These are phyloP conservation scores for Globisporangium ultimum DNA, from an alignment of 352 stramenopile species.

Conservation along the genomic window DNA sequence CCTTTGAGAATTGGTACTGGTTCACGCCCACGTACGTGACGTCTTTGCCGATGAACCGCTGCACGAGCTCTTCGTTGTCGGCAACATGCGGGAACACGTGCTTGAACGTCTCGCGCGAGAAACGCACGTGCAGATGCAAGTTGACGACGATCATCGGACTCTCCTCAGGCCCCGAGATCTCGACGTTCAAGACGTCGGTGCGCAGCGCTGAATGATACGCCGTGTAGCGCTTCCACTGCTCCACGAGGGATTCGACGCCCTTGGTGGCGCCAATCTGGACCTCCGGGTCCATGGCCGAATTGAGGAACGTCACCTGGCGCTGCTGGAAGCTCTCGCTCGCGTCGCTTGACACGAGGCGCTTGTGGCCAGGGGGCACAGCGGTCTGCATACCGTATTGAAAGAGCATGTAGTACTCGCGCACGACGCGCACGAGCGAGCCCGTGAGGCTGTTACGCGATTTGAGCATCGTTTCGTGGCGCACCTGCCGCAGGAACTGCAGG, in stretches of 20 bases:
- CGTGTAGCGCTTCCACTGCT: constrained; percentile 47
- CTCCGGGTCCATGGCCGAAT: constrained; percentile 32
- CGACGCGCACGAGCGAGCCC: constrained; percentile 40
- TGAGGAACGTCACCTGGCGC: constrained; percentile 32
- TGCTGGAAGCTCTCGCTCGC: constrained; percentile 13
- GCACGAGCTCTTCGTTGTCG: constrained; percentile 41
- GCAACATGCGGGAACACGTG: constrained; percentile 59
- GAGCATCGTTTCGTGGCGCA: constrained; percentile 41
- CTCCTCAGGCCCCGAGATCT: constrained; percentile 36
- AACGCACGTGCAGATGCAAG: constrained; percentile 41
- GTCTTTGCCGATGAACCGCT: constrained; percentile 39
- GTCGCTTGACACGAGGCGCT: constrained; percentile 23
- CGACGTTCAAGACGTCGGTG: constrained; percentile 33
- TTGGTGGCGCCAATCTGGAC: constrained; percentile 24
- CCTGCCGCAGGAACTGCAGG: constrained; percentile 32
- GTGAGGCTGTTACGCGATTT: constrained; percentile 24
- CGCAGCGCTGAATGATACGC: constrained; percentile 28
- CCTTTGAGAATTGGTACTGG: constrained; percentile 42
- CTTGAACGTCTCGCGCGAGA: constrained; percentile 47
- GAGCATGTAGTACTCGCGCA: constrained; percentile 44
- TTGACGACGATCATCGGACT: constrained; percentile 42
- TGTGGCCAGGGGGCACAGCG: constrained; percentile 16
- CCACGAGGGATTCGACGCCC: constrained; percentile 26
- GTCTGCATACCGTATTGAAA: constrained; percentile 43
- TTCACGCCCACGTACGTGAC: constrained; percentile 51